Evolutionary conservation across 805 yeast species (phyloP).

Genomic region (Aciculoconidium aculeatum): DNA sequence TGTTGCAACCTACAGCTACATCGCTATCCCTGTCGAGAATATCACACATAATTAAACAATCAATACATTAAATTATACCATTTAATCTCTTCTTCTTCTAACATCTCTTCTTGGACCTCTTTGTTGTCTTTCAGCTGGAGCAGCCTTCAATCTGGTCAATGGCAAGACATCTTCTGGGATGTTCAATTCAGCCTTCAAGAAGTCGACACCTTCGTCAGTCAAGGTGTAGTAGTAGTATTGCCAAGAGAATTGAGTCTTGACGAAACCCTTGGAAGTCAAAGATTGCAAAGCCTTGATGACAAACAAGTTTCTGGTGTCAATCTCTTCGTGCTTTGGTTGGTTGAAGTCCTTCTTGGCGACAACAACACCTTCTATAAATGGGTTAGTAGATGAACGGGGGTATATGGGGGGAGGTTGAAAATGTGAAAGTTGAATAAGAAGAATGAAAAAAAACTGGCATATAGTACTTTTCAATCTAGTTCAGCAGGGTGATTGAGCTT

Average conservation of each 20-base stretch:
- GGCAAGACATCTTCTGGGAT: conserved; percentile 99
- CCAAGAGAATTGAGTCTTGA: conserved; percentile 99
- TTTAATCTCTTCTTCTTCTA: conserved; percentile 30
- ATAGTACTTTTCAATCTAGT: no score
- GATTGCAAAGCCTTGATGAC: conserved; percentile 99
- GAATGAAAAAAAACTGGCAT: no score
- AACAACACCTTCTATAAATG: conserved; percentile 87
- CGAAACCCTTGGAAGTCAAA: conserved; percentile 97
- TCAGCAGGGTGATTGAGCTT: no score
- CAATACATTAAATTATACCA: conserved; percentile 4
- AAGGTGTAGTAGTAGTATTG: conserved; percentile 99
- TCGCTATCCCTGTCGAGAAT: no score
- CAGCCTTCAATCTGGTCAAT: conserved; percentile 92
- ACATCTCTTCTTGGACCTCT: conserved; percentile 34
- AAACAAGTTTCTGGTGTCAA: conserved; percentile 95
- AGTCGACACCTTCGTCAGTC: conserved; percentile 99
- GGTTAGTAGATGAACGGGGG: conserved; percentile 36
- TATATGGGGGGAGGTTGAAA: no score
- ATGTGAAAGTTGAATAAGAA: background rate
- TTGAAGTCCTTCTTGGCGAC: conserved; percentile 99
- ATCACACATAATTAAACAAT: no score
- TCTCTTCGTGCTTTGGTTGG: conserved; percentile 97
- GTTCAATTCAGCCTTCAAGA: conserved; percentile 96
- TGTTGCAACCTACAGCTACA: no score
- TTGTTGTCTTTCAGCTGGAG: conserved; percentile 77